Evolutionary conservation across 2,329 filamentous ascomycete species (phyloP).

Genomic region (Fusarium bactridioides): DNA sequence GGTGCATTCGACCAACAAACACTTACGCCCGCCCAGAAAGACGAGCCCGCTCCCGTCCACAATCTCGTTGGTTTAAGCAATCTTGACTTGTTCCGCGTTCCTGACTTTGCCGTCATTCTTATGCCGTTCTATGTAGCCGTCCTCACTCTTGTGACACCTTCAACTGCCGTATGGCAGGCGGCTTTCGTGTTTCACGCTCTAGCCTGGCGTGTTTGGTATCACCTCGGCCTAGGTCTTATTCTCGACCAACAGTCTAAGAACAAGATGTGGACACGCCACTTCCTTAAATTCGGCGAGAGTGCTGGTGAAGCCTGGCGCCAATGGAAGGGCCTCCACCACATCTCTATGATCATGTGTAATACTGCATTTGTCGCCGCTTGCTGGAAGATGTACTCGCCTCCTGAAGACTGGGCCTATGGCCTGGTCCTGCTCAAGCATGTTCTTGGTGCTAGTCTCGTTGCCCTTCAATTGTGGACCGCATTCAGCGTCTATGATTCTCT

Average conservation of each 20-base stretch:
- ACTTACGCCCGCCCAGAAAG: conserved; percentile 39
- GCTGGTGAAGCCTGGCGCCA: conserved; percentile 94
- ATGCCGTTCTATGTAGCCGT: conserved; percentile 78
- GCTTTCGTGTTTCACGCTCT: conserved; percentile 84
- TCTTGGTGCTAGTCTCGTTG: conserved; percentile 79
- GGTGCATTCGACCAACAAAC: conserved; percentile 38
- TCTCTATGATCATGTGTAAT: conserved; percentile 91
- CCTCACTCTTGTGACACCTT: conserved; percentile 78
- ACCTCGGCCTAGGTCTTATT: conserved; percentile 84
- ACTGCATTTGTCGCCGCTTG: conserved; percentile 87
- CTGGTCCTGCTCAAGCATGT: conserved; percentile 87
- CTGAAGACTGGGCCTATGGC: conserved; percentile 86
- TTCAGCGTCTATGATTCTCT: conserved; percentile 94
- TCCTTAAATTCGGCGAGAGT: conserved; percentile 94
- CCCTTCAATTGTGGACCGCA: conserved; percentile 91
- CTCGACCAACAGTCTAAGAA: conserved; percentile 85
- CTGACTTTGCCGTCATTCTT: conserved; percentile 82
- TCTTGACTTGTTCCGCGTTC: conserved; percentile 86
- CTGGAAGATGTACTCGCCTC: conserved; percentile 96
- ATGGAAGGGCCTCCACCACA: conserved; percentile 95
- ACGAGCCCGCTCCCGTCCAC: conserved; percentile 73
- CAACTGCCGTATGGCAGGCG: conserved; percentile 76
- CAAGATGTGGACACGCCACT: conserved; percentile 97
- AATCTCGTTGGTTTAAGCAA: conserved; percentile 84
- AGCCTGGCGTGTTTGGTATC: conserved; percentile 90